Evolutionary conservation across 306 rosid species (phyloP).

Genomic region (Gastrolobium villosum): DNA sequence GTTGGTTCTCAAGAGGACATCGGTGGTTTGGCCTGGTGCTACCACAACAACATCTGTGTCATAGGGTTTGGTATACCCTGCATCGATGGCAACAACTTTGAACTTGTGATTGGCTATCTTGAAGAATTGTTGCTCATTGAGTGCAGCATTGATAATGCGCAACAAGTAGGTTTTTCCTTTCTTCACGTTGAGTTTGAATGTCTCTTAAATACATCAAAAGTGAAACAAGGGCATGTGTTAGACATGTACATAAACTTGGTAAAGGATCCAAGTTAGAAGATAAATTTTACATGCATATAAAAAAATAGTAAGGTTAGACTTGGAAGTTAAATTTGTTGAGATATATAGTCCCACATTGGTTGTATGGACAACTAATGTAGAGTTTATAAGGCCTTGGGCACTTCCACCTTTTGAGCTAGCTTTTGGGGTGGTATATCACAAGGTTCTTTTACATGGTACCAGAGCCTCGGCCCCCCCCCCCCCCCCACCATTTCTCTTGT

Average conservation of each 20-base stretch:
- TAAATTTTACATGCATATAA: too few relatives aligned
- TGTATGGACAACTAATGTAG: too few relatives aligned
- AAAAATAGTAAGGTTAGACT: too few relatives aligned
- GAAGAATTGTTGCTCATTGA: constrained; percentile 56
- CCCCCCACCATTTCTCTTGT: too few relatives aligned
- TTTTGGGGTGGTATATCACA: too few relatives aligned
- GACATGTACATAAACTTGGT: background rate
- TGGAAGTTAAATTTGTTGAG: too few relatives aligned
- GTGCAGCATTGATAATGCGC: background rate
- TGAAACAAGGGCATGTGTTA: background rate
- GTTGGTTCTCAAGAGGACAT: constrained; percentile 55
- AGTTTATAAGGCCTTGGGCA: too few relatives aligned
- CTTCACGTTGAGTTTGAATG: constrained; percentile 47
- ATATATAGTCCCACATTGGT: too few relatives aligned
- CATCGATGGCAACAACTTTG: constrained; percentile 63
- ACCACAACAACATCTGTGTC: constrained; percentile 50
- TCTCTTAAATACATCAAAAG: background rate
- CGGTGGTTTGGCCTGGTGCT: constrained; percentile 62
- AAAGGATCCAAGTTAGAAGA: too few relatives aligned
- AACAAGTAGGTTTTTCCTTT: constrained; percentile 33
- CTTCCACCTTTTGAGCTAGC: too few relatives aligned
- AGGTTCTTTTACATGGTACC: too few relatives aligned
- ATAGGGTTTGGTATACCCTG: constrained; percentile 55
- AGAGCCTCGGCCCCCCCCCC: too few relatives aligned
- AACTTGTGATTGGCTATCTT: constrained; percentile 63